Conservation (phyloP, 257 asterid genomes). For the Verbena officinalis region DNA sequence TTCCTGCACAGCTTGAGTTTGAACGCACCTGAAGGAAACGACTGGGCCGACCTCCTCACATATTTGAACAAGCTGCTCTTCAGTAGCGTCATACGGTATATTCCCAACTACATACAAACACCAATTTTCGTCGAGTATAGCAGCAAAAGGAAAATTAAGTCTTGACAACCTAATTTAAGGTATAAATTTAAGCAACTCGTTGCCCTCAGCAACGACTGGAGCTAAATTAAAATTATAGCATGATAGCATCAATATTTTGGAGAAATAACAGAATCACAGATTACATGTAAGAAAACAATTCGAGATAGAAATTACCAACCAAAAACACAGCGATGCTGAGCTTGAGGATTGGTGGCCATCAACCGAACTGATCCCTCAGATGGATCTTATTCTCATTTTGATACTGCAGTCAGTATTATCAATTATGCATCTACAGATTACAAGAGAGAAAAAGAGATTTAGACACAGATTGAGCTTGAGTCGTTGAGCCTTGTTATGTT, state of each 20-base stretch:
- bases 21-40: constrained; percentile 85
- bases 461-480: constrained; percentile 15
- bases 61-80: constrained; percentile 89
- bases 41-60: constrained; percentile 99
- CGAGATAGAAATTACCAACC: constrained; percentile 47
- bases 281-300: neutral
- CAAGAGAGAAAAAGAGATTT: neutral
- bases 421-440: constrained; percentile 19
- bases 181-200: neutral
- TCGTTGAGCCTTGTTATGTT: no score
- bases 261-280: neutral
- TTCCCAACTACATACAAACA: constrained; percentile 69
- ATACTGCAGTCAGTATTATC: constrained; percentile 29
- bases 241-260: neutral
- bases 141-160: constrained; percentile 9
- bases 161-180: constrained; percentile 16
- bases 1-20: neutral
- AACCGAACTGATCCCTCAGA: constrained; percentile 19
- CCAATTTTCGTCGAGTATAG: neutral
- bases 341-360: constrained; percentile 54
- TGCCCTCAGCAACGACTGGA: neutral
- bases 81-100: constrained; percentile 96
- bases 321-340: constrained; percentile 92
- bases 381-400: constrained; percentile 1
- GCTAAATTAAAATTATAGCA: neutral